phyloP scores from a whole-genome alignment of 2,329 filamentous ascomycete species.

The Colletotrichum sp. region DNA sequence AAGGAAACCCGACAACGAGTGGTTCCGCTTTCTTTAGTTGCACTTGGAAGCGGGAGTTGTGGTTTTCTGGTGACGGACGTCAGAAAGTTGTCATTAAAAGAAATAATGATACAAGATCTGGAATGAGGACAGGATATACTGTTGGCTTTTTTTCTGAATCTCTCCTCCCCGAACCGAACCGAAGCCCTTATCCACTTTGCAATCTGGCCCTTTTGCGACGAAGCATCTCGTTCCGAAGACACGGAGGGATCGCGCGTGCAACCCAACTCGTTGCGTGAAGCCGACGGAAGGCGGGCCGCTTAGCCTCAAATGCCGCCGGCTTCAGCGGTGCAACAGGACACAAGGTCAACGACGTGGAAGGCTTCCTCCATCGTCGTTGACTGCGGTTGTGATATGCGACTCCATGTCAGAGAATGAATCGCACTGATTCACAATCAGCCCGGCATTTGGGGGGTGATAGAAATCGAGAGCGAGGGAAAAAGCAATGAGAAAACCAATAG shows the following conservation, averaged over 20 bases:
- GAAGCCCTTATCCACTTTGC: background rate
- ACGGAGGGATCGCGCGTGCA: background rate
- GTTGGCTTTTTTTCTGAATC: background rate
- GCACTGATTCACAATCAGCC: background rate
- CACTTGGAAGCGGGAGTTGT: background rate
- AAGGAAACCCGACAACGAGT: slow-evolving; percentile 7
- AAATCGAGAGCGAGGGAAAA: background rate
- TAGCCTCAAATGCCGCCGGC: background rate
- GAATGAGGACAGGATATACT: background rate
- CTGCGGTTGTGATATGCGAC: background rate
- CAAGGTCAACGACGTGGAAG: background rate
- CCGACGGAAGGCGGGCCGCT: slow-evolving; percentile 11
- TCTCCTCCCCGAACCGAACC: background rate
- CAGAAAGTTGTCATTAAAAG: background rate
- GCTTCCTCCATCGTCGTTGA: background rate
- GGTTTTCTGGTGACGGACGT: background rate
- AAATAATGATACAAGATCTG: background rate
- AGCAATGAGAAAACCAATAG: background rate
- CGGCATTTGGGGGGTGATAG: background rate
- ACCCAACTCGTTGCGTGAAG: background rate
- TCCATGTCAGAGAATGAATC: background rate
- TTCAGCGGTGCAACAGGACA: background rate
- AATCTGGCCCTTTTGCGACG: background rate
- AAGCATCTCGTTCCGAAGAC: background rate
- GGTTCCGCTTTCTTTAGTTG: background rate